Conservation (phyloP, 306 rosid genomes). For the Prosopis cineraria region DNA sequence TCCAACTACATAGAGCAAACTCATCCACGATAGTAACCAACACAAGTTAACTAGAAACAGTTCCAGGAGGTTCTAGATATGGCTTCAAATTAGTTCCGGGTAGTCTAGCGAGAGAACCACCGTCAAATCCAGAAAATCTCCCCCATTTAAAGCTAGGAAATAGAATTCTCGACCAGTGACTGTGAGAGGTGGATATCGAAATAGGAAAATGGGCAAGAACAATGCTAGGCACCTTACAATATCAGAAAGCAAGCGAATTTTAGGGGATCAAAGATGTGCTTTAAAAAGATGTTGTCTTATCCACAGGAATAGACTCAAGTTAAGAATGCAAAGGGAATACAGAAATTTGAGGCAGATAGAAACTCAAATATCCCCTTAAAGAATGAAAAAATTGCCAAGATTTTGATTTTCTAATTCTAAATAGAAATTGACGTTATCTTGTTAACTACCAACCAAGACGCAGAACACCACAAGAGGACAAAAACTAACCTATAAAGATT, state of each 20-base stretch:
- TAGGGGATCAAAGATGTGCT: conserved; percentile 25
- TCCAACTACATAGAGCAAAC: conserved; percentile 78
- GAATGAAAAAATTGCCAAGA: conserved; percentile 69
- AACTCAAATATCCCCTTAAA: conserved; percentile 46
- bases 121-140: conserved; percentile 69
- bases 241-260: conserved; percentile 33
- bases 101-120: conserved; percentile 41
- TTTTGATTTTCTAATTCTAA: conserved; percentile 62
- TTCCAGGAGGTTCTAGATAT: conserved; percentile 50
- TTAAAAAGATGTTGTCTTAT: conserved; percentile 72
- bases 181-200: conserved; percentile 26
- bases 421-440: conserved; percentile 57
- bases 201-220: conserved; percentile 31
- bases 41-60: conserved; percentile 53
- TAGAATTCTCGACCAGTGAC: conserved; percentile 36
- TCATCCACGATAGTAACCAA: conserved; percentile 75
- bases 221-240: conserved; percentile 41
- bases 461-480: conserved; percentile 51
- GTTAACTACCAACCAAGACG: conserved; percentile 62
- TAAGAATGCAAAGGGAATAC: conserved; percentile 45
- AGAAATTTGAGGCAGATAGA: conserved; percentile 39
- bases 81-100: conserved; percentile 48
- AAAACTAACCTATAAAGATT: conserved; percentile 61
- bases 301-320: conserved; percentile 56
- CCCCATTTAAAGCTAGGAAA: conserved; percentile 42